Evolutionary conservation across 2,329 filamentous ascomycete genomes (phyloP).

Genomic region (Trichoderma sp.): DNA sequence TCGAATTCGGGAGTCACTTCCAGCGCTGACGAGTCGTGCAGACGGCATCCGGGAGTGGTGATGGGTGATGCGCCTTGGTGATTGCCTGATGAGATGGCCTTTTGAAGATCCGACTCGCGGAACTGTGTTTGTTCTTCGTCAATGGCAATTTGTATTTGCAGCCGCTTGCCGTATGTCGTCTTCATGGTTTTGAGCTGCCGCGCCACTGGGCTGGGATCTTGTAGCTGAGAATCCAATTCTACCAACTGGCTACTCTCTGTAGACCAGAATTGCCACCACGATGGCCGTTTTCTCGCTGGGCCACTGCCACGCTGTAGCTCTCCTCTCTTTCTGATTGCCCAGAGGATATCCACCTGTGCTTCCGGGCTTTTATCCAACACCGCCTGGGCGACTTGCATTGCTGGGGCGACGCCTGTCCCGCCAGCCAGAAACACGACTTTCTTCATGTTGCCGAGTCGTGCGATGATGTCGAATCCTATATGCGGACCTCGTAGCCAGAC

Average conservation of each 20-base stretch:
- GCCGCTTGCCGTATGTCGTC: constrained; percentile 54
- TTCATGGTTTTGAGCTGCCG: constrained; percentile 67
- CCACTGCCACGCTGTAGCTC: constrained; percentile 48
- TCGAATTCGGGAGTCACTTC: constrained; percentile 40
- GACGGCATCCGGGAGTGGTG: constrained; percentile 32
- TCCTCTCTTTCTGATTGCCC: constrained; percentile 70
- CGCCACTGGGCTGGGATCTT: constrained; percentile 55
- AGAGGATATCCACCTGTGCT: constrained; percentile 69
- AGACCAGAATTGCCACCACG: constrained; percentile 37
- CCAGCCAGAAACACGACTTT: constrained; percentile 84
- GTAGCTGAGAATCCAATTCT: constrained; percentile 29
- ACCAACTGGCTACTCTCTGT: constrained; percentile 33
- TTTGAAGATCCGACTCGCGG: constrained; percentile 52
- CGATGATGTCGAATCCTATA: constrained; percentile 62
- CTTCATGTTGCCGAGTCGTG: constrained; percentile 38
- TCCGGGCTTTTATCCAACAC: constrained; percentile 51
- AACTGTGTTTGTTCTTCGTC: constrained; percentile 78
- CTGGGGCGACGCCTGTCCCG: constrained; percentile 89
- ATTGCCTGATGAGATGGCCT: constrained; percentile 34
- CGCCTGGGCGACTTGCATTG: constrained; percentile 75
- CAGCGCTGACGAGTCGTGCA: constrained; percentile 41
- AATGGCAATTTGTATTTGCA: constrained; percentile 75
- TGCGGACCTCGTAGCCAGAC: constrained; percentile 82
- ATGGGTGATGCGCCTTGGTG: not conserved
- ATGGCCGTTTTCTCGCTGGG: constrained; percentile 21